These are phyloP conservation scores for Ogataea pini DNA, from an alignment of 805 yeast species.

Conservation along the genomic window DNA sequence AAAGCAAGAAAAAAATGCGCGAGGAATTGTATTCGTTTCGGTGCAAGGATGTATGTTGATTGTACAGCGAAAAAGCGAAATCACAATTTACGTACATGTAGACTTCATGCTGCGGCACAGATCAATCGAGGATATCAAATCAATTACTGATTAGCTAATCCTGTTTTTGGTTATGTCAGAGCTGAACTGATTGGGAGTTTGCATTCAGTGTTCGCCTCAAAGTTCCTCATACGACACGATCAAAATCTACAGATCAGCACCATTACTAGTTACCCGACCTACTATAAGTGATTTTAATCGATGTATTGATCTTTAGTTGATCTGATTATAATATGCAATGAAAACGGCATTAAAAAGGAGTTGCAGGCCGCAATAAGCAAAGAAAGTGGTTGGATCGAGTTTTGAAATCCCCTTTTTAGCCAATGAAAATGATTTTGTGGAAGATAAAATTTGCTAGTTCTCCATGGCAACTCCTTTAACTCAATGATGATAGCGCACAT, in stretches of 20 bases:
- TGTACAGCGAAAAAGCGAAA: neutral
- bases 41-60: conserved; percentile 1
- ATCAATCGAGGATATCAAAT: no score
- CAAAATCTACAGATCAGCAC: no score
- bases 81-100: neutral
- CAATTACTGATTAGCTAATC: no score
- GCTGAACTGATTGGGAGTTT: no score
- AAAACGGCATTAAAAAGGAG: neutral
- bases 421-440: no score
- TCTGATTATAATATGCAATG: conserved; percentile 5
- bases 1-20: conserved; percentile 6
- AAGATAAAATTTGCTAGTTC: neutral
- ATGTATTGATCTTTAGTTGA: neutral
- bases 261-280: neutral
- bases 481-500: conserved; percentile 4
- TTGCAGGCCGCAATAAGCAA: neutral
- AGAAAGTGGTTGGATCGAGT: neutral
- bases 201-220: no score
- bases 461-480: neutral
- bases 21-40: neutral
- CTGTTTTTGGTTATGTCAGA: no score
- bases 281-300: neutral
- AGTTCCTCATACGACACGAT: no score
- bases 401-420: no score
- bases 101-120: neutral